These are phyloP conservation scores for Hygrophorus russula DNA, from an alignment of 768 basidiomycete species.

Conservation along the genomic window DNA sequence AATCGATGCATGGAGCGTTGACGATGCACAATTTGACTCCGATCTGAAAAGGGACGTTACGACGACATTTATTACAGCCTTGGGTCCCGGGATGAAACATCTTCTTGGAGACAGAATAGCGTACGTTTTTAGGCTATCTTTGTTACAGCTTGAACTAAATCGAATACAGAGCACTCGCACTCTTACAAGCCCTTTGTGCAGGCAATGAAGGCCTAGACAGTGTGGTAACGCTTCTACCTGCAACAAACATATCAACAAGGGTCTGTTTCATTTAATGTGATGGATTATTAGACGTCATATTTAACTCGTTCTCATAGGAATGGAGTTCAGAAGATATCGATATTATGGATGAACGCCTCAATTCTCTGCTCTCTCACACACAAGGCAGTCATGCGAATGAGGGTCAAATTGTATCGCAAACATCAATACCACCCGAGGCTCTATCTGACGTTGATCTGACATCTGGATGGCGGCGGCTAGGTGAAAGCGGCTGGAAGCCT, in stretches of 20 bases:
- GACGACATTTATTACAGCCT: constrained; percentile 31
- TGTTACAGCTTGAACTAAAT: neutral
- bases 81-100: constrained; percentile 26
- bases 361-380: constrained; percentile 17
- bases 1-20: constrained; percentile 26
- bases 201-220: constrained; percentile 22
- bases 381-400: too few relatives aligned
- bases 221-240: constrained; percentile 14
- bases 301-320: constrained; percentile 17
- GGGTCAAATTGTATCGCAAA: too few relatives aligned
- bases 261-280: neutral
- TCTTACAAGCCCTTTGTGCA: constrained; percentile 31
- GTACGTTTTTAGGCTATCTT: constrained; percentile 17
- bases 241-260: neutral
- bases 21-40: constrained; percentile 18
- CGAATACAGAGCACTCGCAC: constrained; percentile 9
- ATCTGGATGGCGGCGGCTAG: constrained; percentile 45
- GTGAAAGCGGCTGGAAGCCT: constrained; percentile 41
- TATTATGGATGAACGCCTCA: constrained; percentile 45
- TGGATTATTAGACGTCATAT: too few relatives aligned
- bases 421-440: too few relatives aligned
- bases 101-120: constrained; percentile 15
- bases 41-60: constrained; percentile 37
- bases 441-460: constrained; percentile 9
- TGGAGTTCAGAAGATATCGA: constrained; percentile 42